Evolutionary conservation across 2,329 filamentous ascomycete species (phyloP).

Genomic region (Phyllosticta citrichinensis): DNA sequence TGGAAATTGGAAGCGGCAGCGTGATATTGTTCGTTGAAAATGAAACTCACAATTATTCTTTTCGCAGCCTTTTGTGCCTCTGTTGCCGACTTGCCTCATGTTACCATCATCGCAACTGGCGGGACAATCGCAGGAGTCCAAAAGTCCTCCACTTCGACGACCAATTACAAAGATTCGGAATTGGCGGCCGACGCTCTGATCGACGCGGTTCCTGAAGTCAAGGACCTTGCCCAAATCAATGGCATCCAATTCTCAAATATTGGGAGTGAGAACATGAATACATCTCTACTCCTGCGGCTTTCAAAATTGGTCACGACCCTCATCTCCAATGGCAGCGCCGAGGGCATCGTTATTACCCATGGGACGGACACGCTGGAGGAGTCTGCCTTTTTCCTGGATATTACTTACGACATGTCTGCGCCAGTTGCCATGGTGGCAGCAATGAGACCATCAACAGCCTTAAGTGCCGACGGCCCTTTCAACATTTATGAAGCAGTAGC

Average conservation of each 20-base stretch:
- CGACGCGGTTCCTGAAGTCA: constrained; percentile 44
- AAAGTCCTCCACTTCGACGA: constrained; percentile 37
- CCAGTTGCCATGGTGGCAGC: constrained; percentile 52
- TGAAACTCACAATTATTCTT: too few relatives aligned
- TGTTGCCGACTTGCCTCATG: constrained; percentile 35
- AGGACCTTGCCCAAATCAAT: constrained; percentile 44
- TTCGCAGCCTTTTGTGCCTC: too few relatives aligned
- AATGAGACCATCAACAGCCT: constrained; percentile 53
- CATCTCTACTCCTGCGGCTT: constrained; percentile 39
- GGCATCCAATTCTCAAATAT: constrained; percentile 36
- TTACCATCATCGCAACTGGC: constrained; percentile 50
- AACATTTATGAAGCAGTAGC: constrained; percentile 53
- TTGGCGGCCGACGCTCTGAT: constrained; percentile 44
- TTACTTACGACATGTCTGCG: constrained; percentile 47
- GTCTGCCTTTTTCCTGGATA: constrained; percentile 52
- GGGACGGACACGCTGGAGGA: constrained; percentile 58
- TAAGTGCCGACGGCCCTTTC: constrained; percentile 53
- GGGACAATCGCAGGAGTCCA: constrained; percentile 50
- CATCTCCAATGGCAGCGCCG: constrained; percentile 33
- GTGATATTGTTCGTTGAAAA: too few relatives aligned
- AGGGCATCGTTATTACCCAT: constrained; percentile 50
- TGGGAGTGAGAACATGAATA: constrained; percentile 32
- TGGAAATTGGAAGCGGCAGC: too few relatives aligned
- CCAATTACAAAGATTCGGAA: constrained; percentile 44
- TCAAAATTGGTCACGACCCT: constrained; percentile 40